These are phyloP conservation scores for Cephaloascus fragrans DNA, from an alignment of 805 yeast genomes.

Conservation along the genomic window DNA sequence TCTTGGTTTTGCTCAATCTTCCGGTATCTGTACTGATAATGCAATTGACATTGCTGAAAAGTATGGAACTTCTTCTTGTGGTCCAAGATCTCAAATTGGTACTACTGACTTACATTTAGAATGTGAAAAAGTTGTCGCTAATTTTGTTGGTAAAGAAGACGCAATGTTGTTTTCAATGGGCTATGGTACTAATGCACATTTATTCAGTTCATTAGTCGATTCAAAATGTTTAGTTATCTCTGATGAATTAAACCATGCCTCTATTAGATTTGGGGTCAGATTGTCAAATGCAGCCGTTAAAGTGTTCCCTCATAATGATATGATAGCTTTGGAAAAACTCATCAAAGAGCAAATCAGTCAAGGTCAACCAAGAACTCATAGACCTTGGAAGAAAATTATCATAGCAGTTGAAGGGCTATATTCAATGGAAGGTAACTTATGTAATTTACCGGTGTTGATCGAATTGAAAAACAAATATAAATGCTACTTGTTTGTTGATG, in stretches of 20 bases:
- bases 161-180: conserved; percentile 88
- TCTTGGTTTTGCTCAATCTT: conserved; percentile 93
- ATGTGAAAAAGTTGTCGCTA: conserved; percentile 72
- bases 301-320: conserved; percentile 87
- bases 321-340: conserved; percentile 65
- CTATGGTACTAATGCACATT: conserved; percentile 86
- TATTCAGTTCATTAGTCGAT: conserved; percentile 77
- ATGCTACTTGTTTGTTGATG: conserved; percentile 87
- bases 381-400: conserved; percentile 88
- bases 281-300: conserved; percentile 88
- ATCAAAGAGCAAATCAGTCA: conserved; percentile 79
- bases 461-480: conserved; percentile 76
- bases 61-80: conserved; percentile 72
- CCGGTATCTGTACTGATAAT: conserved; percentile 80
- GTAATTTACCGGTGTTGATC: conserved; percentile 68
- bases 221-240: conserved; percentile 84
- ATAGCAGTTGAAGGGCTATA: conserved; percentile 89
- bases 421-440: conserved; percentile 88
- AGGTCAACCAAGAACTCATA: conserved; percentile 90
- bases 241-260: conserved; percentile 92
- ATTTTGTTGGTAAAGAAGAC: conserved; percentile 86
- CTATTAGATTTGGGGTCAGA: conserved; percentile 91
- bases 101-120: conserved; percentile 62
- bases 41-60: conserved; percentile 55
- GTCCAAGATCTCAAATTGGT: conserved; percentile 69